Percentiles rank a stretch among this genome's conserved stretches.
These are phyloP conservation scores for Fusarium cicatricum DNA, from an alignment of 2,329 filamentous ascomycete genomes.

Conservation along the genomic window DNA sequence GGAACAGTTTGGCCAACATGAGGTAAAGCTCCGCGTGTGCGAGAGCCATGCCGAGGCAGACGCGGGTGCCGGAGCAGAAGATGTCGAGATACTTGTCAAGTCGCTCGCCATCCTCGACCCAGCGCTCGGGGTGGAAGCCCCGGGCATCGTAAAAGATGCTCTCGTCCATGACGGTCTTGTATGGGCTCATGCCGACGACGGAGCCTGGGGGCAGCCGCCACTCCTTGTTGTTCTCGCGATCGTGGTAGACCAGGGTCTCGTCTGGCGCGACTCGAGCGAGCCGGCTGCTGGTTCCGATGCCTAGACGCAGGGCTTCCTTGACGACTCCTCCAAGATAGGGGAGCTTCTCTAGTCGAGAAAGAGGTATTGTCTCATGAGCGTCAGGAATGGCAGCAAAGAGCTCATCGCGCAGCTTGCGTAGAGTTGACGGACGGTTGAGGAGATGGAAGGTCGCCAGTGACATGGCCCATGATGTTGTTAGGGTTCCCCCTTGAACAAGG, in stretches of 20 bases:
- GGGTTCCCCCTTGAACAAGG: slow-evolving; percentile 50
- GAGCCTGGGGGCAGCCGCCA: slow-evolving; percentile 47
- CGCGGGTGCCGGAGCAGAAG: slow-evolving; percentile 48
- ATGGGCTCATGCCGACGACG: slow-evolving; percentile 50
- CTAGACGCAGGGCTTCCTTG: slow-evolving; percentile 59
- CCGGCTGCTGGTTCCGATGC: slow-evolving; percentile 56
- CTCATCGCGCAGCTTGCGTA: slow-evolving; percentile 48
- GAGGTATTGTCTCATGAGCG: slow-evolving; percentile 38
- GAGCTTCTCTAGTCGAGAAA: slow-evolving; percentile 46
- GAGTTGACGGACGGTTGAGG: slow-evolving; percentile 42
- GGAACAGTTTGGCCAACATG: slow-evolving; percentile 49
- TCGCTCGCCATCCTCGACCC: slow-evolving; percentile 45
- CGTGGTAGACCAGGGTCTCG: slow-evolving; percentile 44
- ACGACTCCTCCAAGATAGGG: slow-evolving; percentile 60
- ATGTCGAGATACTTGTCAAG: slow-evolving; percentile 47
- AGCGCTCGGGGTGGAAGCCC: slow-evolving; percentile 48
- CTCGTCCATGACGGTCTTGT: slow-evolving; percentile 47
- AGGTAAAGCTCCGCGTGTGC: slow-evolving; percentile 51
- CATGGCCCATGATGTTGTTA: slow-evolving; percentile 52
- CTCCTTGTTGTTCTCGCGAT: slow-evolving; percentile 37
- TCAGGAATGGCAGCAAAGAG: slow-evolving; percentile 47
- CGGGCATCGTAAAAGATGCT: slow-evolving; percentile 45
- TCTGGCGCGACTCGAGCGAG: slow-evolving; percentile 58
- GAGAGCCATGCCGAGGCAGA: slow-evolving; percentile 50
- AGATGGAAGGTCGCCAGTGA: slow-evolving; percentile 49